Evolutionary conservation across 2,329 filamentous ascomycete species (phyloP).

Genomic region (Colletotrichum falcatum): DNA sequence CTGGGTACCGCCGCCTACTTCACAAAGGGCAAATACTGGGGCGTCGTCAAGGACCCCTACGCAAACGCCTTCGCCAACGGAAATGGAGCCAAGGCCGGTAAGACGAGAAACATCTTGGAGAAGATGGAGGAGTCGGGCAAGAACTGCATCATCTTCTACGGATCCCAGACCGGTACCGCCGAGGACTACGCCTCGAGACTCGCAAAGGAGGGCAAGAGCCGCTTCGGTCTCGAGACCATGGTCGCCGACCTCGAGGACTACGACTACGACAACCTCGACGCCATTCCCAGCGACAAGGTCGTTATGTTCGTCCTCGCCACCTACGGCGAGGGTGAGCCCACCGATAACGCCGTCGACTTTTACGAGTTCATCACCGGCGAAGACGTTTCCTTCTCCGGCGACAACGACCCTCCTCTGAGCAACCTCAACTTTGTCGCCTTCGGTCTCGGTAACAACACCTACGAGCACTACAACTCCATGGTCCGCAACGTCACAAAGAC

Average conservation of each 20-base stretch:
- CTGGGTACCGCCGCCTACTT: slow-evolving; percentile 94
- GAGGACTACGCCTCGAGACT: slow-evolving; percentile 97
- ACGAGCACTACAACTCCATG: slow-evolving; percentile 99
- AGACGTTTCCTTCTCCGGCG: slow-evolving; percentile 83
- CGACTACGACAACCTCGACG: slow-evolving; percentile 93
- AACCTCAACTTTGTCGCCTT: slow-evolving; percentile 96
- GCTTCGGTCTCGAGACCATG: slow-evolving; percentile 98
- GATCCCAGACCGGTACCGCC: slow-evolving; percentile 96
- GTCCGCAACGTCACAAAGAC: slow-evolving; percentile 90
- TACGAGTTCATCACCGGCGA: slow-evolving; percentile 94
- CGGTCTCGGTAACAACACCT: slow-evolving; percentile 98
- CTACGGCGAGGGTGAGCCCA: slow-evolving; percentile 98
- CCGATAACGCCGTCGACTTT: slow-evolving; percentile 98
- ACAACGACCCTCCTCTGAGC: slow-evolving; percentile 77
- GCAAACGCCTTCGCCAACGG: slow-evolving; percentile 78
- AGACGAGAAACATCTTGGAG: slow-evolving; percentile 92
- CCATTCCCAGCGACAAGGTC: slow-evolving; percentile 88
- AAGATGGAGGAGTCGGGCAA: slow-evolving; percentile 96
- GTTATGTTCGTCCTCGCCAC: slow-evolving; percentile 96
- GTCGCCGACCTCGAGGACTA: slow-evolving; percentile 98
- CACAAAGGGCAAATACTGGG: slow-evolving; percentile 97
- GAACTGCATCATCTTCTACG: slow-evolving; percentile 98
- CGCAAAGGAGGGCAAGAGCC: slow-evolving; percentile 96
- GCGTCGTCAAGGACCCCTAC: slow-evolving; percentile 88
- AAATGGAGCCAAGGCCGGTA: slow-evolving; percentile 79